Base-by-base conservation (phyloP, 2,329 filamentous ascomycete species). In the Metarhizium humberi region DNA sequence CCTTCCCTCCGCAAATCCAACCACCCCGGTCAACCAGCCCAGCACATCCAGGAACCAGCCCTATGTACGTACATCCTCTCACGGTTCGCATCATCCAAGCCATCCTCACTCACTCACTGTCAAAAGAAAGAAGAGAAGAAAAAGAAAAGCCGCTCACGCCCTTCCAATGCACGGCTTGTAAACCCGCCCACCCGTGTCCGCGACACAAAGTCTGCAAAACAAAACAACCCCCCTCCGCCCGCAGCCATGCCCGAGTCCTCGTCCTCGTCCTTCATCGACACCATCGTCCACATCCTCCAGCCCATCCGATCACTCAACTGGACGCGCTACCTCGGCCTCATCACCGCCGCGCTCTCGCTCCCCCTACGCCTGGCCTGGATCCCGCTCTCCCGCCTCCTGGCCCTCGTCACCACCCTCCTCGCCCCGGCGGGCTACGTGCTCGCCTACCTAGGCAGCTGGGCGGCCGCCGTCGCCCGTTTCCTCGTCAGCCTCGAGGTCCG, bases 261-360 rank as follows among this genome's bases (percentile, higher is more conserved):
- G 16, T 46, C 64, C 13, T 55, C 62, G 16, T 46, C 64, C 13
- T 55, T 64, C 49, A 55, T 67, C 53, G 61, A 66, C 55, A 57
- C 64, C 45, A 29, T 70, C 55, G 56, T 52, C 38, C 56, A 63
- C 56, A 40, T 66, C 59, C 59, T 67, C 49, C 57, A 59, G 54
- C 61, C 63, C 54, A n/a, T 65, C 56, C 52, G 60, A 56, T 61
- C 59, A 51, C 60, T 72, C 56, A 62, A 58, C 51, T 70, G 68
- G 63, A 55, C 63, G 32, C 58, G 60, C 14, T 55, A 61, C 61
- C 51, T 66, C 50, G 60, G 58, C 36, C 57, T 56, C 18, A 32
- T 67, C 51, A 61, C n/a, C 34, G 45, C 45, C 20, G 18, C n/a
- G 59, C 32, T 56, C 32, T 4, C 49, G 4, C 42, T 54, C 18